A percentile compares a stretch with the other conserved stretches of the same genome.
Evolutionary conservation across 139 green algal species (phyloP).

Genomic region (Astrephomene gubernaculifera): DNA sequence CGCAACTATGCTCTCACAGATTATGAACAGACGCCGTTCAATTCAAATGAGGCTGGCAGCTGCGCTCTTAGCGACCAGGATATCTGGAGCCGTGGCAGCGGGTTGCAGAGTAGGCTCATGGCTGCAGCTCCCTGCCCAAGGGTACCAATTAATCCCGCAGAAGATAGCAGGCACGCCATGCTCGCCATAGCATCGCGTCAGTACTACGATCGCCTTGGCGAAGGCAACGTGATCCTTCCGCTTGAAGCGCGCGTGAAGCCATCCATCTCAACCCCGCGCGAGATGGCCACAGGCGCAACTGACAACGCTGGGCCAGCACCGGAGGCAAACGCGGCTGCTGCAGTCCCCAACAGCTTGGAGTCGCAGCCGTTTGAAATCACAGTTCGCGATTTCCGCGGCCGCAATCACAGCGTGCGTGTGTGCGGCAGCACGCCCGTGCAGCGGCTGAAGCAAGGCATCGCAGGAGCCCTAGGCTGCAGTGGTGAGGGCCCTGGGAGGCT

Average conservation of each 20-base stretch:
- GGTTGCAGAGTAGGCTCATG: background rate
- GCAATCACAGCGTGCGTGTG: background rate
- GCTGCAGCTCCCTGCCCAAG: background rate
- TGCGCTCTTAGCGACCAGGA: slow-evolving; percentile 11
- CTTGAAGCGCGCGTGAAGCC: slow-evolving; percentile 11
- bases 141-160: background rate
- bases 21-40: background rate
- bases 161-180: slow-evolving; percentile 4
- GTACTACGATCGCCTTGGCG: background rate
- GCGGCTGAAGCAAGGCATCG: background rate
- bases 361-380: slow-evolving; percentile 14
- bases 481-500: too few relatives aligned
- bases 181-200: background rate
- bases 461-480: background rate
- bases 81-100: background rate
- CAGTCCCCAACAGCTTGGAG: background rate
- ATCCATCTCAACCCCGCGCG: background rate
- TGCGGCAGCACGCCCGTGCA: background rate
- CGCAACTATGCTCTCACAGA: slow-evolving; percentile 14
- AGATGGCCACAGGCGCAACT: too few relatives aligned
- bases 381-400: background rate
- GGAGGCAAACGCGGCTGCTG: background rate
- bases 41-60: background rate
- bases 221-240: background rate
- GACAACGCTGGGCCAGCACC: background rate